A percentile compares a stretch with the other conserved stretches of the same genome.
Conservation (phyloP, 1,139 yeast genomes). For the Candida neerlandica region DNA sequence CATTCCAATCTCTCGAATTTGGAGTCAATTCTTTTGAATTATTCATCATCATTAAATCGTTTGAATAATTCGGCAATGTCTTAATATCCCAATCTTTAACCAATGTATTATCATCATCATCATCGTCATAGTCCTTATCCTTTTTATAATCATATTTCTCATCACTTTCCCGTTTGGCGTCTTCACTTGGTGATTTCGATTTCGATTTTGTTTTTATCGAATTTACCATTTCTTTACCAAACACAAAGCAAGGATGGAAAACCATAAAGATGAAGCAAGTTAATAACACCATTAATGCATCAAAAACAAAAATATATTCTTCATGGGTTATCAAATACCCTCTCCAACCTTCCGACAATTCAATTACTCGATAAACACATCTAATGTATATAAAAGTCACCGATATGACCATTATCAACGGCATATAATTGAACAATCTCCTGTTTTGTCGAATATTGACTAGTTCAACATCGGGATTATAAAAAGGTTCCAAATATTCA, state of each 20-base stretch:
- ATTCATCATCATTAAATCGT: background rate
- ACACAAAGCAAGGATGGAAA: slow-evolving; percentile 31
- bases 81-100: background rate
- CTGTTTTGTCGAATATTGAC: slow-evolving; percentile 21
- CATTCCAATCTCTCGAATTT: background rate
- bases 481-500: slow-evolving; percentile 21
- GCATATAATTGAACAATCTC: slow-evolving; percentile 24
- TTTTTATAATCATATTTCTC: background rate
- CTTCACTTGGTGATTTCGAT: background rate
- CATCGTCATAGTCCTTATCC: background rate
- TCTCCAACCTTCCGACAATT: slow-evolving; percentile 36
- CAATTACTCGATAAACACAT: slow-evolving; percentile 36
- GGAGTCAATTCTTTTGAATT: background rate
- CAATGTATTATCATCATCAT: background rate
- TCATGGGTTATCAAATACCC: slow-evolving; percentile 39
- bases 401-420: slow-evolving; percentile 24
- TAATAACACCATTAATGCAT: slow-evolving; percentile 27
- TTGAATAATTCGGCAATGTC: background rate
- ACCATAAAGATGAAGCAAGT: slow-evolving; percentile 22
- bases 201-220: background rate
- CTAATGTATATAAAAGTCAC: slow-evolving; percentile 30
- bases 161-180: background rate
- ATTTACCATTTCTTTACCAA: slow-evolving; percentile 21
- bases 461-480: slow-evolving; percentile 17
- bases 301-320: slow-evolving; percentile 28